Percentiles rank a stretch among this genome's conserved stretches.
Evolutionary conservation across 805 yeast species (phyloP).

Genomic region (Blastobotrys muscicola): DNA sequence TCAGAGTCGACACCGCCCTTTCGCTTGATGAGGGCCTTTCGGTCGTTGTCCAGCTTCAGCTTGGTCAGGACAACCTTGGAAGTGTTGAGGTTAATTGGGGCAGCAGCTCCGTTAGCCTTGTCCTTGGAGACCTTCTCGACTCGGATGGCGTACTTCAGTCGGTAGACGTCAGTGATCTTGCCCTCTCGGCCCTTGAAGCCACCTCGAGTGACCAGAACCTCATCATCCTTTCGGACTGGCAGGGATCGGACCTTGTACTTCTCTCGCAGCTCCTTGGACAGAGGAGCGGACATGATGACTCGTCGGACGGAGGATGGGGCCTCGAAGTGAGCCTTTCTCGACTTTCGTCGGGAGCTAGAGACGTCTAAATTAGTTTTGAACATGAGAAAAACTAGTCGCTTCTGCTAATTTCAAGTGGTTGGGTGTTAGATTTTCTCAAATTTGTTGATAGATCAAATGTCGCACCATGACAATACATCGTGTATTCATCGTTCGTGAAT

Average conservation of each 20-base stretch:
- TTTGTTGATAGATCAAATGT: neutral
- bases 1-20: slow-evolving; percentile 92
- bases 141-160: slow-evolving; percentile 95
- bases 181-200: slow-evolving; percentile 99
- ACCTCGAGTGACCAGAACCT: slow-evolving; percentile 94
- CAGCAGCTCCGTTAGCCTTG: slow-evolving; percentile 95
- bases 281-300: slow-evolving; percentile 92
- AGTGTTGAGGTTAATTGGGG: slow-evolving; percentile 96
- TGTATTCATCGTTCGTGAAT: no score
- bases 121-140: slow-evolving; percentile 96
- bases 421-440: neutral
- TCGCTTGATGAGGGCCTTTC: slow-evolving; percentile 95
- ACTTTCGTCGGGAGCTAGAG: slow-evolving; percentile 97
- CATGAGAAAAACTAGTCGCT: neutral
- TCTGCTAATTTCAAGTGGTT: neutral
- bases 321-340: slow-evolving; percentile 99
- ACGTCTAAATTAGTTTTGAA: slow-evolving; percentile 56
- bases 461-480: neutral
- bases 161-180: slow-evolving; percentile 94
- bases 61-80: slow-evolving; percentile 98
- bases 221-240: slow-evolving; percentile 97
- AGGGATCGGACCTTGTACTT: slow-evolving; percentile 92
- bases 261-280: slow-evolving; percentile 97
- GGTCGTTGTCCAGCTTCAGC: slow-evolving; percentile 96
- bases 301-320: slow-evolving; percentile 97